phyloP scores from a whole-genome alignment of 2,329 filamentous ascomycete species.

The Penicillium olsonii region DNA sequence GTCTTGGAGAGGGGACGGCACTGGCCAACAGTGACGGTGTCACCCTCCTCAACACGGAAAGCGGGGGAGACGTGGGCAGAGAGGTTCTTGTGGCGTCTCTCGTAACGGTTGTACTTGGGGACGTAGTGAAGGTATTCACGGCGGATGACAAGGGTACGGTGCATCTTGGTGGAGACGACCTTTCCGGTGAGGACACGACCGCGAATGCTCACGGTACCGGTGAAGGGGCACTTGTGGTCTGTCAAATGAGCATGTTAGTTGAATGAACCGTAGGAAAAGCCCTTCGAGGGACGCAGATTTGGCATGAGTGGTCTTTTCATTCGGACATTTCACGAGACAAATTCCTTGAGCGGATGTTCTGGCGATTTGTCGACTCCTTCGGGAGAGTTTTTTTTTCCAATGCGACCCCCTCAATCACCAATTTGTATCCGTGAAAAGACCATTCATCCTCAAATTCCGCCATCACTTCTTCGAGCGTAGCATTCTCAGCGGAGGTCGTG shows the following conservation, averaged over 20 bases:
- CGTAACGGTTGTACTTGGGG: conserved; percentile 99
- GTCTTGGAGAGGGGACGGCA: conserved; percentile 99
- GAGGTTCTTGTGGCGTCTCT: conserved; percentile 99
- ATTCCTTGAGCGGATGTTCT: not conserved
- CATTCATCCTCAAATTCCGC: conserved; percentile 20
- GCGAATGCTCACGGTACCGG: conserved; percentile 84
- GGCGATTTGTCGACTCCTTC: not conserved
- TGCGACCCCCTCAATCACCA: conserved; percentile 8
- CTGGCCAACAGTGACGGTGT: conserved; percentile 98
- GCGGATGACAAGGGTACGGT: conserved; percentile 98
- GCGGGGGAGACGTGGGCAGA: conserved; percentile 97
- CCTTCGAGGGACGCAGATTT: conserved; percentile 8
- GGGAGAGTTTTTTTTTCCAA: not conserved
- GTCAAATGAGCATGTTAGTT: conserved; percentile 30
- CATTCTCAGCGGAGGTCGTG: conserved; percentile 40
- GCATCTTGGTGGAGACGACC: conserved; percentile 99
- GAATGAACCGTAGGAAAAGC: conserved; percentile 2
- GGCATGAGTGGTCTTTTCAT: conserved; percentile 15
- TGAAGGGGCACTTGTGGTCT: conserved; percentile 99
- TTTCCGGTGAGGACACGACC: conserved; percentile 99
- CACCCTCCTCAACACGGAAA: conserved; percentile 99
- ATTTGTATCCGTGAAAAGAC: conserved; percentile 18
- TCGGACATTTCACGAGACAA: not conserved
- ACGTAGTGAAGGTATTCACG: conserved; percentile 99
- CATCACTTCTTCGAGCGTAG: conserved; percentile 12